A percentile compares a stretch with the other conserved stretches of the same genome.
Conservation (phyloP, 768 basidiomycete species). For the Boletus pseudopeckii region DNA sequence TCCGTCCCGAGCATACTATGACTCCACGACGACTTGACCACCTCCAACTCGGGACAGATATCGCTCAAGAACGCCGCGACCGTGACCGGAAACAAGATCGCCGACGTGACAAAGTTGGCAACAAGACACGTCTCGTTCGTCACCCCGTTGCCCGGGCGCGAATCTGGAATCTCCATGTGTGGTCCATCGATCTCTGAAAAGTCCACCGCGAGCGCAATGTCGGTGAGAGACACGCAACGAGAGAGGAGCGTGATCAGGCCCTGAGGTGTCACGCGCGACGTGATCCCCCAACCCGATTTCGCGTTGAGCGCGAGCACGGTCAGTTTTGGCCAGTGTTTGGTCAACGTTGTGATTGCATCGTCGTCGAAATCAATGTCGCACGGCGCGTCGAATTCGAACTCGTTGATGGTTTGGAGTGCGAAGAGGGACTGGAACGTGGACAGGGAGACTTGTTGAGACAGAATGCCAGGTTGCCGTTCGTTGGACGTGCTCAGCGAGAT, state of each 20-base stretch:
- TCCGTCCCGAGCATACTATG: neutral
- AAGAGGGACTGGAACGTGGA: conserved; percentile 21
- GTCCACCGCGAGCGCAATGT: conserved; percentile 21
- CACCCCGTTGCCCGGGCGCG: conserved; percentile 10
- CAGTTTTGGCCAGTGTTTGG: conserved; percentile 22
- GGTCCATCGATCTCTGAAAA: conserved; percentile 16
- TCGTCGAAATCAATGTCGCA: conserved; percentile 23
- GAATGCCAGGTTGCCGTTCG: neutral
- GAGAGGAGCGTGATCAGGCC: conserved; percentile 23
- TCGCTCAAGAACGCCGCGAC: conserved; percentile 28
- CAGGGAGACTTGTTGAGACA: conserved; percentile 6
- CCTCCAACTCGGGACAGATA: conserved; percentile 18
- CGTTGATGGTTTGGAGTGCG: conserved; percentile 4
- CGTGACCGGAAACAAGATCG: conserved; percentile 14
- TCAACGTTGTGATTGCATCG: conserved; percentile 13
- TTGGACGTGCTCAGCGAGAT: conserved; percentile 11
- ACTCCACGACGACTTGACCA: conserved; percentile 15
- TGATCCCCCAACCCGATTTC: conserved; percentile 17
- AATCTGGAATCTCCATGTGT: neutral
- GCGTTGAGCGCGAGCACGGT: conserved; percentile 15
- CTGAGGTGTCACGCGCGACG: conserved; percentile 16
- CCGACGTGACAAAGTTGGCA: conserved; percentile 22
- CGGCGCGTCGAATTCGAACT: conserved; percentile 16
- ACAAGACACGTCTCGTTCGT: conserved; percentile 3
- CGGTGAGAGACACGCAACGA: conserved; percentile 3